Evolutionary conservation across 805 yeast species (phyloP), one percentile per base, ranked within the genome.

Genomic region (Monosporozyma solicola): DNA sequence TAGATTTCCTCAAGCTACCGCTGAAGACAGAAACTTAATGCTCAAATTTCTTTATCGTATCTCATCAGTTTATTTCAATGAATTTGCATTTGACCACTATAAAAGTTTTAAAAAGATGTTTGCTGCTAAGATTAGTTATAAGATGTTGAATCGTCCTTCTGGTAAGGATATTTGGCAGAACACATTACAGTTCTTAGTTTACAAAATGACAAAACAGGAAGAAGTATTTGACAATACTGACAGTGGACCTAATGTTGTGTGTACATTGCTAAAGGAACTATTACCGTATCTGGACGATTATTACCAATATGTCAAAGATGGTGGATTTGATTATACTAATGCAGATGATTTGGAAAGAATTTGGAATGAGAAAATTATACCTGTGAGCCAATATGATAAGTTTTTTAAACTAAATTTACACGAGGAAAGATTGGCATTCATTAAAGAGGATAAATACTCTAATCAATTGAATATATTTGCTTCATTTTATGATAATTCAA

Each of bases 101-200:
- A 60, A 64, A 22, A 54, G 63, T 47, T 67, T 66, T 48, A 62
- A 59, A 51, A 62, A 61, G 46, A 59, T 67, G 64, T 67, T 67
- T 47, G 55, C 61, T 8, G 62, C 64, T 4, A 66, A 66, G 50
- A 56, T 67, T 5, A 54, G 55, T 35, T 65, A 61, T 46, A 65
- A 63, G 48, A 60, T 63, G 20, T 56, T 63, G 50, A 57, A 57
- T 35, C 50, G 60, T 29, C 61, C 64, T 11, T 54, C 51, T 13
- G 56, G 52, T 22, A 57, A 53, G 35, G 64, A 65, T 51, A 58
- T 67, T 10, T 63, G 66, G 66, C 53, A 51, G 24, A 57, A 58
- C n/a, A 64, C 65, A 13, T 55, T 65, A 37, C 55, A 59, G n/a
- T 63, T 61, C 50, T 51, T 65, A 22, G 31, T 55, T 5, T 49